Evolutionary conservation across 2,329 filamentous ascomycete species (phyloP), one percentile per base, ranked within the genome.

Genomic region (Rutstroemia sp.): DNA sequence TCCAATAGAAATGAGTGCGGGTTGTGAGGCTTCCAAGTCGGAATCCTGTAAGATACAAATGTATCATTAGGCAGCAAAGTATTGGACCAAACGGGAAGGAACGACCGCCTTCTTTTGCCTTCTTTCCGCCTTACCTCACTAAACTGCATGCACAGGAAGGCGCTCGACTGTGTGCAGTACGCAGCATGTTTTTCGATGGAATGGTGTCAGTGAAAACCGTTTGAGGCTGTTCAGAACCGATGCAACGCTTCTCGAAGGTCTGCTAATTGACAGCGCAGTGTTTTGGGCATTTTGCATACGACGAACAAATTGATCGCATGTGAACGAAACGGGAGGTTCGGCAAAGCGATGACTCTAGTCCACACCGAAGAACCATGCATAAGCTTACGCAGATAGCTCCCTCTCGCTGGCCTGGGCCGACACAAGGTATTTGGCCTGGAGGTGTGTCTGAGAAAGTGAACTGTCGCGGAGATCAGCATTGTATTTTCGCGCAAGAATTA

Each of bases 41-140:
- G 44, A 47, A n/a, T 21, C 25, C 8, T 25, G 16, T 18, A 9
- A 45, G 14, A 38, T 27, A 34, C 30, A 8, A 41, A 3, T 19
- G 27, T 51, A 34, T 6, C 53, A 38, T 55, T 55, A 55, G 46
- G 38, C 46, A 55, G 46, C 53, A 51, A 44, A 44, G 47, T 8
- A 7, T 8, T 27, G 27, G 27, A 51, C 21, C 21, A 23, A 51
- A 38, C 27, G 23, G 37, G 45, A 30, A 12, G 10, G 25, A 49
- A 5, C 6, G 39, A 18, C 16, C 38, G 46, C 52, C 52, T 55
- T 30, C 48, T 49, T 42, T 49, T 14, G 39, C 39, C 39, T 45
- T 45, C 9, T 14, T 23, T 47, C 25, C 25, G 44, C 44, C 44
- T 47, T 30, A 27, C 44, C 42, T 21, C 12, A 10, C 7, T 18